Evolutionary conservation across 1,139 yeast genomes (phyloP), one percentile per base, ranked within the genome.

Genomic region (Pneumocystis wakefieldiae): DNA sequence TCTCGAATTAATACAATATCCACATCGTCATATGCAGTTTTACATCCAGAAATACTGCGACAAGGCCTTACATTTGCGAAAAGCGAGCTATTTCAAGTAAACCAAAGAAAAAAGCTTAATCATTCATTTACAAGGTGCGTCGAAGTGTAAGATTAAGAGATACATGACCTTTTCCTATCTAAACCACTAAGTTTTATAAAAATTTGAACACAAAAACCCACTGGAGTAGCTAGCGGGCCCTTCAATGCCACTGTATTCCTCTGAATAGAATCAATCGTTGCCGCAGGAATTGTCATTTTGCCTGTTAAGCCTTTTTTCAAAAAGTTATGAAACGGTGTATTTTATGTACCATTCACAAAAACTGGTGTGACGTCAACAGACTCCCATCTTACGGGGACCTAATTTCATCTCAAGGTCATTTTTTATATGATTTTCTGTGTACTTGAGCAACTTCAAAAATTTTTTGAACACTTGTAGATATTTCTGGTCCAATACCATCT

Each of bases 11-110:
- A 82, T 62, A 92, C 97, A 68, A 96, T 86, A 78, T 92, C 95
- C 69, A 92, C 97, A 75, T 88, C 82, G 71, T 88, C 86, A 80
- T 91, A 92, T 61, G 97, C 95, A 68, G 97, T 92, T 77, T 91
- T 83, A 83, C 83, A 92, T 71, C 98, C 98, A 68, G 82, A 87
- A 71, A 92, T 83, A 65, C 95, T 86, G 78, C 86, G 86, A 78
- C 97, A 94, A 64, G 97, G 98, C 80, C 97, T 88, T 67, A 92
- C 95, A 76, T 92, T 92, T 73, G 98, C 98, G 71, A 90, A 92
- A 72, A 92, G 81, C 78, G 55, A 48, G 12, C 55, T 48, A 14
- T 2, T 24, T 48, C 14, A 8, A 5, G 4, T 48, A 2, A 48
- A 24, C 14, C 86, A 85, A 10, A 3, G 7, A 4, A 48, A 48